phyloP scores from a whole-genome alignment of 805 yeast species.

The Diddensiella santjacobensis region DNA sequence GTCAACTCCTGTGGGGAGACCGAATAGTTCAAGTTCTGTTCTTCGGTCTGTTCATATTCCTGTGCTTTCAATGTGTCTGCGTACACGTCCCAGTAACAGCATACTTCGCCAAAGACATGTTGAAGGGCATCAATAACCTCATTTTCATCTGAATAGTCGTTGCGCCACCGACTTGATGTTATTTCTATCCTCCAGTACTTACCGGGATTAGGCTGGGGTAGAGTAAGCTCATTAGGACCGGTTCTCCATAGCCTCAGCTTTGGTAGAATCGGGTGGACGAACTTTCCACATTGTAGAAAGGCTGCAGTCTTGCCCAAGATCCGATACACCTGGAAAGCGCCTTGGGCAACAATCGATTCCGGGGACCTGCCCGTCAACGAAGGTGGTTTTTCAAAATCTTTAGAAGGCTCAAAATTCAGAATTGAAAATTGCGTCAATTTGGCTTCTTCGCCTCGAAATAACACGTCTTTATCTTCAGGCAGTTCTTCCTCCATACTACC shows the following conservation, averaged over 20 bases:
- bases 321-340: conserved; percentile 56
- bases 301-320: conserved; percentile 55
- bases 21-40: background rate
- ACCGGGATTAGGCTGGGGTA: conserved; percentile 70
- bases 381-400: conserved; percentile 20
- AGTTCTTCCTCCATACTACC: conserved; percentile 6
- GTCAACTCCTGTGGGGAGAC: background rate
- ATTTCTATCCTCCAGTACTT: conserved; percentile 61
- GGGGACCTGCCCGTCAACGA: conserved; percentile 6
- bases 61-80: background rate
- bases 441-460: conserved; percentile 19
- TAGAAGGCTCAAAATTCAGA: background rate
- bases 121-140: conserved; percentile 16
- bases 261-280: conserved; percentile 72
- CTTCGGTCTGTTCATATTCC: conserved; percentile 2
- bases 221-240: conserved; percentile 45
- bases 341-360: conserved; percentile 49
- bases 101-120: conserved; percentile 16
- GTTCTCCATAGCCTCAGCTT: conserved; percentile 55
- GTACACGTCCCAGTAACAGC: conserved; percentile 11
- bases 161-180: conserved; percentile 22
- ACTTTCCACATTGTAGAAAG: conserved; percentile 62
- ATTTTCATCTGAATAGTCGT: conserved; percentile 4
- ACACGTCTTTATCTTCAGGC: conserved; percentile 11
- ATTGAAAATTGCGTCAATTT: conserved; percentile 19